These are phyloP conservation scores for Eleusine coracana DNA, from an alignment of 176 grass and related monocot genomes.

Conservation along the genomic window DNA sequence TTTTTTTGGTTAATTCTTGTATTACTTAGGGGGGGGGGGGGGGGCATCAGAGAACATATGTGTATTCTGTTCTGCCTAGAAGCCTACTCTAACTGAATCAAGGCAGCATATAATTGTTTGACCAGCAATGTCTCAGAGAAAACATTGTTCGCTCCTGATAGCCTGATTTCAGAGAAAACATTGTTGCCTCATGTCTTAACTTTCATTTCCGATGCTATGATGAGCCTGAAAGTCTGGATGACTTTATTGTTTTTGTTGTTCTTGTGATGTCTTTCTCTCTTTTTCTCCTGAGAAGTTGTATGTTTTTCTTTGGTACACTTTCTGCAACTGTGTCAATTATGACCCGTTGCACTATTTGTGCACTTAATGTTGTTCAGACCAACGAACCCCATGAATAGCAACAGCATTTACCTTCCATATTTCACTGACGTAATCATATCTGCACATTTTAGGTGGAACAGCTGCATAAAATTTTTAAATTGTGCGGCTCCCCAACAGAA, in stretches of 20 bases:
- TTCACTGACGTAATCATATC: conserved; percentile 30
- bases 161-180: too few species aligned
- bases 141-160: conserved; percentile 5
- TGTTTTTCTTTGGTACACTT: conserved; percentile 15
- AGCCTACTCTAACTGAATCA: conserved; percentile 7
- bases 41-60: background rate
- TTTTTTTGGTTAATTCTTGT: background rate
- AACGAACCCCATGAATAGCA: conserved; percentile 26
- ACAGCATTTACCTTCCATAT: conserved; percentile 29
- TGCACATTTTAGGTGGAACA: conserved; percentile 74
- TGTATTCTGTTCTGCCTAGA: background rate
- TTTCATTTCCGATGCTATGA: conserved; percentile 21
- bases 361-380: conserved; percentile 26
- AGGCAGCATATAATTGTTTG: conserved; percentile 4
- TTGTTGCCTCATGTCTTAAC: background rate
- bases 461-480: conserved; percentile 90
- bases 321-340: conserved; percentile 18
- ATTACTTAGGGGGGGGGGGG: background rate
- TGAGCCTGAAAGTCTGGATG: too few species aligned
- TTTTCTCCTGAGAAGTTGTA: background rate
- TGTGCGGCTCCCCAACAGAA: conserved; percentile 81
- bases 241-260: too few species aligned
- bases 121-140: background rate
- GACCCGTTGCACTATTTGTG: conserved; percentile 22
- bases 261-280: background rate